Conservation (phyloP, 176 grass and related monocot species). For the Oryza officinalis region DNA sequence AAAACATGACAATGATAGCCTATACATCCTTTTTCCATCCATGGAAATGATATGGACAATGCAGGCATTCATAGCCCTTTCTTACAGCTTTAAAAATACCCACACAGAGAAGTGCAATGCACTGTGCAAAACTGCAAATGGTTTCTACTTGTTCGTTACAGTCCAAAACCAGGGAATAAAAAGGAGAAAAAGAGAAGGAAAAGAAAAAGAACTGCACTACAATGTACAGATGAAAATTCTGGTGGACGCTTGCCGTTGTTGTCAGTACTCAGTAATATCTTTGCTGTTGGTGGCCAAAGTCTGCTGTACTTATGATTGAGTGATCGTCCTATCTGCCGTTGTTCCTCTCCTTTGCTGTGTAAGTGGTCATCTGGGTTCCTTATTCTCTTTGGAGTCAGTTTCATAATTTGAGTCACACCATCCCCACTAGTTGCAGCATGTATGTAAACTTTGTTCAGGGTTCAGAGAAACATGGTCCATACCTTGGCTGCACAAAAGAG, state of each 20-base stretch:
- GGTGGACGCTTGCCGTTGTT: constrained; percentile 33
- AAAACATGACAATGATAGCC: constrained; percentile 42
- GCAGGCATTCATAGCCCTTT: constrained; percentile 46
- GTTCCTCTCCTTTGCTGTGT: constrained; percentile 21
- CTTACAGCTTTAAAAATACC: constrained; percentile 31
- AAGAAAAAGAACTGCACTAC: background rate
- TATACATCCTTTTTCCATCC: constrained; percentile 49
- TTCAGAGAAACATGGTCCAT: constrained; percentile 34
- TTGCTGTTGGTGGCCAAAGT: constrained; percentile 38
- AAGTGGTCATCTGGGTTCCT: constrained; percentile 29
- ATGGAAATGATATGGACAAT: constrained; percentile 47
- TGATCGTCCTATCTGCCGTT: constrained; percentile 34
- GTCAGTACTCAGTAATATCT: constrained; percentile 47
- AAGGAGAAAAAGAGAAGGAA: background rate
- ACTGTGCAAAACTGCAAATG: constrained; percentile 27
- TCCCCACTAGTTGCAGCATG: constrained; percentile 23
- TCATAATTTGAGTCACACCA: constrained; percentile 6
- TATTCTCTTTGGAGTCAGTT: constrained; percentile 35
- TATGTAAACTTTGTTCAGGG: constrained; percentile 19
- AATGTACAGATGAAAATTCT: constrained; percentile 31
- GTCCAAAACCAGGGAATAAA: constrained; percentile 28
- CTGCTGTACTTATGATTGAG: constrained; percentile 47
- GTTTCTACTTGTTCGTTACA: constrained; percentile 3
- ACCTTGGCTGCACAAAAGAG: constrained; percentile 31
- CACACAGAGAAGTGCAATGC: constrained; percentile 23